A percentile compares a stretch with the other conserved stretches of the same genome.
phyloP scores from a whole-genome alignment of 176 grass and related monocot species.

The Ampelocalamus luodianensis region DNA sequence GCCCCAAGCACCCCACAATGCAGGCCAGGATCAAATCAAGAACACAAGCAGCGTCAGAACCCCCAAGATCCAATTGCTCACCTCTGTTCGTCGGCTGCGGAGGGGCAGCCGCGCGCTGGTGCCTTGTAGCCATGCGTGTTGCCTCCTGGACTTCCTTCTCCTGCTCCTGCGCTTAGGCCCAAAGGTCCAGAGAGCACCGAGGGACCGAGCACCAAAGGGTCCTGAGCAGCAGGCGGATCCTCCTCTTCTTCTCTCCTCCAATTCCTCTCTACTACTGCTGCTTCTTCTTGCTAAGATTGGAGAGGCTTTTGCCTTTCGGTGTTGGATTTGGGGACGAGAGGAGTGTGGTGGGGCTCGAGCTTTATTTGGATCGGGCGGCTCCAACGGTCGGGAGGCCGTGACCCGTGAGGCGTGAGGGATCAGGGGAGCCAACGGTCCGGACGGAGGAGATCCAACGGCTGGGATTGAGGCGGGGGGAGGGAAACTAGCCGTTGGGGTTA shows the following conservation, averaged over 20 bases:
- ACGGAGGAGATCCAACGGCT: constrained; percentile 43
- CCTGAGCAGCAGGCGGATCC: not conserved
- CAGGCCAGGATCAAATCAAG: not conserved
- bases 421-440: constrained; percentile 34
- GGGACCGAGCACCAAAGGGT: constrained; percentile 11
- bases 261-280: not conserved
- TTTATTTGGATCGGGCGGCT: constrained; percentile 20
- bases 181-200: constrained; percentile 36
- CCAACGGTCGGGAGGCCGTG: constrained; percentile 57
- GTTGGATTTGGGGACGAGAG: not conserved
- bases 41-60: not conserved
- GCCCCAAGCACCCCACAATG: not conserved
- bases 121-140: constrained; percentile 65
- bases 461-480: not conserved
- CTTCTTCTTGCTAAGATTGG: constrained; percentile 33
- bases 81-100: constrained; percentile 60
- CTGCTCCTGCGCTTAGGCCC: not conserved
- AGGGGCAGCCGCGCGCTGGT: constrained; percentile 53
- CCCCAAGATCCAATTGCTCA: not conserved
- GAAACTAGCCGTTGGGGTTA: constrained; percentile 59
- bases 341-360: not conserved
- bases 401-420: no score
- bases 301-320: not conserved
- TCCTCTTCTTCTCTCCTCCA: not conserved
- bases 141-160: not conserved